A percentile compares a stretch with the other conserved stretches of the same genome.
These are phyloP conservation scores for Yamadazyma kanchanaburiensis DNA, from an alignment of 1,139 yeast genomes.

Conservation along the genomic window DNA sequence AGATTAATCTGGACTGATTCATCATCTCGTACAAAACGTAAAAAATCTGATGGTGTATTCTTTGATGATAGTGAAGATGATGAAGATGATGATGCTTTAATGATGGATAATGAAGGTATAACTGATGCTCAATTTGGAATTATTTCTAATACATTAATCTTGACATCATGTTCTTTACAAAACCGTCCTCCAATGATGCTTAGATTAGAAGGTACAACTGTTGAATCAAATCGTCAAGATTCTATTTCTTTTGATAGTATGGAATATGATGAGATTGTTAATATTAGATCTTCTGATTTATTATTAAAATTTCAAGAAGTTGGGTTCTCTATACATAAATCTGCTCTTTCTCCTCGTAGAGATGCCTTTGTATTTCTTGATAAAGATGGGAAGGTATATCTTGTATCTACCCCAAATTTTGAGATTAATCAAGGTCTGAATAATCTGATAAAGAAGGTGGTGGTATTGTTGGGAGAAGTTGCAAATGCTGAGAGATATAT, in stretches of 20 bases:
- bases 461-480: slow-evolving; percentile 74
- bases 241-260: slow-evolving; percentile 16
- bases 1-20: slow-evolving; percentile 51
- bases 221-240: slow-evolving; percentile 22
- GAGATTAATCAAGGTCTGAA: slow-evolving; percentile 32
- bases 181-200: slow-evolving; percentile 33
- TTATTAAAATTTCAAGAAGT: slow-evolving; percentile 63
- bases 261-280: slow-evolving; percentile 17
- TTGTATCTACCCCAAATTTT: slow-evolving; percentile 63
- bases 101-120: slow-evolving; percentile 81
- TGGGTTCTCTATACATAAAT: slow-evolving; percentile 74
- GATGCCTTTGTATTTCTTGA: slow-evolving; percentile 81
- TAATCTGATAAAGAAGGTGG: slow-evolving; percentile 42
- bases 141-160: slow-evolving; percentile 32
- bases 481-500: slow-evolving; percentile 64
- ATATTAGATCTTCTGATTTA: slow-evolving; percentile 30
- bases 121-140: slow-evolving; percentile 69
- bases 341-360: slow-evolving; percentile 79
- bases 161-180: slow-evolving; percentile 37
- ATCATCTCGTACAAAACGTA: slow-evolving; percentile 15
- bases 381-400: slow-evolving; percentile 69
- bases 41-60: slow-evolving; percentile 14
- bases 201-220: slow-evolving; percentile 32
- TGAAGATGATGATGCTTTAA: slow-evolving; percentile 28
- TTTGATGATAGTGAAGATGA: slow-evolving; percentile 18